Conservation (phyloP, 2,329 filamentous ascomycete species). For the Fusarium irregulare region DNA sequence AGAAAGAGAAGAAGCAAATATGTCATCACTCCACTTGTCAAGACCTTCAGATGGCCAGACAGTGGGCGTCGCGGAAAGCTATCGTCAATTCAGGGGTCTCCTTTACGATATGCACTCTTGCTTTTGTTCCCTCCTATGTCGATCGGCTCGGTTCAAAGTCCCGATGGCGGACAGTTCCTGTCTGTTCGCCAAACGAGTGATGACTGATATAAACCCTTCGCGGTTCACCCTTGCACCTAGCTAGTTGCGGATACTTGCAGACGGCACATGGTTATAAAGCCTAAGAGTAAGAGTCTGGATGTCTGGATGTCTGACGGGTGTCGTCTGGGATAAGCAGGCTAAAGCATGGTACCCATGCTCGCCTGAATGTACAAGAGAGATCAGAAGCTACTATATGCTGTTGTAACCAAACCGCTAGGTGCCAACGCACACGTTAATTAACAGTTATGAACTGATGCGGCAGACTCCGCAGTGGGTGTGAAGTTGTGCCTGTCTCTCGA, state of each 20-base stretch:
- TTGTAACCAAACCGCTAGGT: neutral
- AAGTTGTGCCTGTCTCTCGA: neutral
- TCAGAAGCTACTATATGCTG: neutral
- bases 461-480: neutral
- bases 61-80: neutral
- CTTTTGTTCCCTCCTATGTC: slow-evolving; percentile 7
- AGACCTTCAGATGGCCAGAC: neutral
- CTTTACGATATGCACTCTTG: neutral
- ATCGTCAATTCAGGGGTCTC: neutral
- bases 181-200: neutral
- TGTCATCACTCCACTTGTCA: neutral
- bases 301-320: neutral
- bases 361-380: neutral
- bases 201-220: neutral
- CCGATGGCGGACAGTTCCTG: neutral
- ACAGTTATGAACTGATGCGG: slow-evolving; percentile 9
- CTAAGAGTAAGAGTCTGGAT: neutral
- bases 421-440: neutral
- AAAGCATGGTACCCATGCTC: neutral
- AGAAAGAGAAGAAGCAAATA: slow-evolving; percentile 4
- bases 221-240: neutral
- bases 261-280: neutral
- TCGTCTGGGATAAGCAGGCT: neutral
- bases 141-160: neutral
- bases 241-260: slow-evolving; percentile 19